Conservation (phyloP, 768 basidiomycete genomes). For the Naganishia vishniacii region DNA sequence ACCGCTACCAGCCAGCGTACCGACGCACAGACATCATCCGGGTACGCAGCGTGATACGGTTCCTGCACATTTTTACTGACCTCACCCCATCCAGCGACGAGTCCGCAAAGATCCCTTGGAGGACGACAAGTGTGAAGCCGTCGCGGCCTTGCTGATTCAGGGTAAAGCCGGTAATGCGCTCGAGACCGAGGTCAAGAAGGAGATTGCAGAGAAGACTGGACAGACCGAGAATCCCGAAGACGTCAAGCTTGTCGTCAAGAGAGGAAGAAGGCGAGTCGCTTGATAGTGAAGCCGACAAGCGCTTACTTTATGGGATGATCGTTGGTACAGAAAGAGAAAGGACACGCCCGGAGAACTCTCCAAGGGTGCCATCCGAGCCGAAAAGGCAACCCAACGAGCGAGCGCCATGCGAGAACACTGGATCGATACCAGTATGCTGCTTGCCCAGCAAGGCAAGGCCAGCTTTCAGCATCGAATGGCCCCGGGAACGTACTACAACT, state of each 20-base stretch:
- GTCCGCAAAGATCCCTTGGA: conserved; percentile 47
- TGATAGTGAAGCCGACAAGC: not conserved
- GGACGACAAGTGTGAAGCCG: conserved; percentile 49
- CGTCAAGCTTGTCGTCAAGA: conserved; percentile 26
- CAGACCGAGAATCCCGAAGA: conserved; percentile 30
- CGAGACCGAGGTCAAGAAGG: conserved; percentile 45
- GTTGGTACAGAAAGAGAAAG: conserved; percentile 27
- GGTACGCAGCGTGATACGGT: not conserved
- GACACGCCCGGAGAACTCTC: conserved; percentile 45
- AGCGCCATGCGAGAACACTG: conserved; percentile 43
- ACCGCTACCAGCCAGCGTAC: conserved; percentile 46
- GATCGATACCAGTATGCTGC: conserved; percentile 40
- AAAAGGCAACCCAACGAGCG: conserved; percentile 40
- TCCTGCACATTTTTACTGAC: not conserved
- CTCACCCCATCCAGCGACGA: conserved; percentile 28
- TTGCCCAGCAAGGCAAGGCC: conserved; percentile 11
- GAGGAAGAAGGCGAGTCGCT: conserved; percentile 33
- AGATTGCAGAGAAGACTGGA: conserved; percentile 31
- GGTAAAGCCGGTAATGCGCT: conserved; percentile 43
- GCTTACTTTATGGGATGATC: not conserved
- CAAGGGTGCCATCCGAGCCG: conserved; percentile 46
- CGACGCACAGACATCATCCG: conserved; percentile 46
- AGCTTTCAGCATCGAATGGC: conserved; percentile 5
- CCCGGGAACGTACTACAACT: not conserved
- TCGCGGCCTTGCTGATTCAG: conserved; percentile 45